These are phyloP conservation scores for Neopestalotiopsis clavispora DNA, from an alignment of 2,329 filamentous ascomycete species.

Conservation along the genomic window DNA sequence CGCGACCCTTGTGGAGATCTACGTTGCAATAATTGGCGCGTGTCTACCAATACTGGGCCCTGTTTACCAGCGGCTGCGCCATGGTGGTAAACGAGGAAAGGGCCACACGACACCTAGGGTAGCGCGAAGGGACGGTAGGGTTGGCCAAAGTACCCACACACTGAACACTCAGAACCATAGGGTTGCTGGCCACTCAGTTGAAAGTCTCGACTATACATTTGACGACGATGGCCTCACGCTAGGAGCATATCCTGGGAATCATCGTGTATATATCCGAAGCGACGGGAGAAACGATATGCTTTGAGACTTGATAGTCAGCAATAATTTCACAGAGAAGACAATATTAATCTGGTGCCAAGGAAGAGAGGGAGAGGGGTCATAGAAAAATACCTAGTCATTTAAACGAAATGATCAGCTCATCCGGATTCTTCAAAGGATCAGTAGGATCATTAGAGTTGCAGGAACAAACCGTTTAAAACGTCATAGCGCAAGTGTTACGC, in stretches of 20 bases:
- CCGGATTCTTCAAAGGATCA: no score
- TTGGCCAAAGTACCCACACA: background rate
- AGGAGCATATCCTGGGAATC: background rate
- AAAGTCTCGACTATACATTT: background rate
- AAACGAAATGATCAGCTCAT: background rate
- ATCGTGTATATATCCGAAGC: background rate
- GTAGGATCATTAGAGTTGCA: background rate
- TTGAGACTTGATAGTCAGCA: background rate
- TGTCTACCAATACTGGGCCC: conserved; percentile 24
- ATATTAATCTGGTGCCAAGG: no score
- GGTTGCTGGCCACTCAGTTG: background rate
- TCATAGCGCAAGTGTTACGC: background rate
- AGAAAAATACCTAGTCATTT: background rate
- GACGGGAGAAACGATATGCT: background rate
- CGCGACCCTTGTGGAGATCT: conserved; percentile 23
- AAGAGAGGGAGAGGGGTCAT: no score
- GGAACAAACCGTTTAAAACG: background rate
- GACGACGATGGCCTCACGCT: background rate
- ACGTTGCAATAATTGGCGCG: conserved; percentile 25
- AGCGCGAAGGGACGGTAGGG: background rate
- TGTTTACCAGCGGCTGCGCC: conserved; percentile 23
- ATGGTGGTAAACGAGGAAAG: conserved; percentile 7
- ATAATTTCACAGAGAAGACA: background rate
- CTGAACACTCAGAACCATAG: background rate
- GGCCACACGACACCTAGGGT: background rate